Evolutionary conservation across 2,329 filamentous ascomycete genomes (phyloP), one percentile per base, ranked within the genome.

Genomic region (Bipolaris victoriae): DNA sequence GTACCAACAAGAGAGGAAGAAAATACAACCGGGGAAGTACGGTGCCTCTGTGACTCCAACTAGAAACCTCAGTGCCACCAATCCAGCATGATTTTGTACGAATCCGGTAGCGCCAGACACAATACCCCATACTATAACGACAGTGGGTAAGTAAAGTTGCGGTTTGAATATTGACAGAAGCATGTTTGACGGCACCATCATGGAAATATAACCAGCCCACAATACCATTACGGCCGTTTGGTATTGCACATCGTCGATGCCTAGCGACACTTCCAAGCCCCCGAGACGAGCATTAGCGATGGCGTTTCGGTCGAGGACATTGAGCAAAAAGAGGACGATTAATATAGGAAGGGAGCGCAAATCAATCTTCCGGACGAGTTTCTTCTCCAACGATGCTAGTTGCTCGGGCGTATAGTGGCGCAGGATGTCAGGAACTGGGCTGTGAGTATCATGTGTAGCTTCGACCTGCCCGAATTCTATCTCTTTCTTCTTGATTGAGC

Each of bases 151-250:
- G 58, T 86, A 87, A 1, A 83, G 54, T 1, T 82, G 83, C 1
- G 85, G 85, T 9, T 80, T 77, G 29, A 85, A 73, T 3, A 81
- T 76, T 0, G 84, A 86, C 2, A 88, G 73, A 0, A 85, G 65
- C 55, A 88, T 76, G 58, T 88, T 88, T 0, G 84, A 86, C 0
- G 86, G 86, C 0, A 88, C 73, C 67, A 88, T 85, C 81, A 87
- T 86, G 11, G 86, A 72, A 0, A 88, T 74, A 62, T 88, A 88
- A 3, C 85, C 69, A 43, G 78, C 77, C 68, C 89, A 90, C 68
- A 88, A 87, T 0, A 89, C 70, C 1, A 64, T 66, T 7, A 68
- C 62, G 1, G 64, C 64, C 0, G 61, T 67, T 11, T 61, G 50
- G 20, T 61, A 84, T 46, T 62, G 50, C 1, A 57, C 26, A 39